Evolutionary conservation across 768 basidiomycete species (phyloP).

Genomic region (Pulveroboletus sp.): DNA sequence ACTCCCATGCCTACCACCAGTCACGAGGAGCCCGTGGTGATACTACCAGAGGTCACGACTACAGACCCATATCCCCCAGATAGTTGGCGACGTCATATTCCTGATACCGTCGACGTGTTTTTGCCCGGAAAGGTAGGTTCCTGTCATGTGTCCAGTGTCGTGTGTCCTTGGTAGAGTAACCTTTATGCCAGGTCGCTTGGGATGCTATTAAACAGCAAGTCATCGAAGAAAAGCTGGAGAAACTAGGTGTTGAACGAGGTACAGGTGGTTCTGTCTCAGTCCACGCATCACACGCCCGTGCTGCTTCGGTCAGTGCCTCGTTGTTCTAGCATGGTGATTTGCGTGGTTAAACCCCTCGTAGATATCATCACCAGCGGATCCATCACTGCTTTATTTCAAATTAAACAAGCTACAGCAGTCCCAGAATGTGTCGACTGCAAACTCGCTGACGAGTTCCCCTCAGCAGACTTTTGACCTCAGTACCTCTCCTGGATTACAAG

Average conservation of each 20-base stretch:
- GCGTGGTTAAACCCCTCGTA: slow-evolving; percentile 29
- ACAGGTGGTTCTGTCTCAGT: slow-evolving; percentile 51
- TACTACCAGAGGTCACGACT: slow-evolving; percentile 38
- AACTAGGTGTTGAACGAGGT: slow-evolving; percentile 73
- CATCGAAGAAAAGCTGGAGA: slow-evolving; percentile 81
- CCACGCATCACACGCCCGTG: slow-evolving; percentile 75
- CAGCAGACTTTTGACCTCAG: slow-evolving; percentile 54
- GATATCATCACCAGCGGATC: slow-evolving; percentile 92
- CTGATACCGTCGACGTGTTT: slow-evolving; percentile 73
- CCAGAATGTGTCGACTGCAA: slow-evolving; percentile 48
- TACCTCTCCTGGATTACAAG: slow-evolving; percentile 46
- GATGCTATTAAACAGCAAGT: slow-evolving; percentile 63
- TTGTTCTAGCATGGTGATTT: slow-evolving; percentile 17
- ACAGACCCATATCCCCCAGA: slow-evolving; percentile 67
- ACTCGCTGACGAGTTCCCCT: slow-evolving; percentile 64
- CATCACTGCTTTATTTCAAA: slow-evolving; percentile 76
- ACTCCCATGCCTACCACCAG: slow-evolving; percentile 45
- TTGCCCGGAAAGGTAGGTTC: slow-evolving; percentile 80
- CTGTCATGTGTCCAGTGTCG: slow-evolving; percentile 16
- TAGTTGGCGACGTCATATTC: slow-evolving; percentile 52
- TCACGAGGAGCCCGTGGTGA: slow-evolving; percentile 25
- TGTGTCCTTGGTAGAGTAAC: slow-evolving; percentile 3
- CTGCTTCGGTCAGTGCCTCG: slow-evolving; percentile 67
- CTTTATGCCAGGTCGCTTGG: slow-evolving; percentile 60
- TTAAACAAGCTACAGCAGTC: slow-evolving; percentile 81